These are phyloP conservation scores for Xylaria cubensis DNA, from an alignment of 495 filamentous ascomycete genomes.

Conservation along the genomic window DNA sequence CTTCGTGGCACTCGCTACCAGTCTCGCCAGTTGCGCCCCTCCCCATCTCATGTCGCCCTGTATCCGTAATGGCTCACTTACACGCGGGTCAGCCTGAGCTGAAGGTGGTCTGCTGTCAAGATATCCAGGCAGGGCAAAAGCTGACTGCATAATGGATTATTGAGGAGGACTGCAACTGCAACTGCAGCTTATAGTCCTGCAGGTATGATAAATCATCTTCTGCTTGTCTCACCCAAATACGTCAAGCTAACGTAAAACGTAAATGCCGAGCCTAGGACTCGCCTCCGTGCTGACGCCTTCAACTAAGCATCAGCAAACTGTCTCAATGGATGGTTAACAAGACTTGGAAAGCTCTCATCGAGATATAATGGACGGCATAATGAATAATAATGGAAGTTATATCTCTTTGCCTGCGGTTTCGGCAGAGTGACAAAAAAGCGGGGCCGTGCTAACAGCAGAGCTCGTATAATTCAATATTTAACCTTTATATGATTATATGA, in stretches of 20 bases:
- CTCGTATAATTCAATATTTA: too few relatives aligned
- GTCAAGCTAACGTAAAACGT: background rate
- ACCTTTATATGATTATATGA: too few relatives aligned
- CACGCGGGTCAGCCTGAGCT: constrained; percentile 15
- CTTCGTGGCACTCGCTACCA: background rate
- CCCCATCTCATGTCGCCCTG: background rate
- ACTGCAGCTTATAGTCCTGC: background rate
- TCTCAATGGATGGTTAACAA: background rate
- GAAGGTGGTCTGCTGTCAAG: background rate
- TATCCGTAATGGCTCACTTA: background rate
- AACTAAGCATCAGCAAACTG: background rate
- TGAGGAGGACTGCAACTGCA: background rate
- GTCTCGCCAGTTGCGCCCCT: background rate
- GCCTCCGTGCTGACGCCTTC: background rate
- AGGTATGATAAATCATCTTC: background rate
- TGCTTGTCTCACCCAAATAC: background rate
- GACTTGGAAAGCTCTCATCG: background rate
- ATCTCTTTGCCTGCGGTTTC: too few relatives aligned
- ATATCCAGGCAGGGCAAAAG: background rate
- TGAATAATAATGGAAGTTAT: background rate
- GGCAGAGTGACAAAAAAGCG: too few relatives aligned
- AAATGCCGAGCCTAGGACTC: background rate
- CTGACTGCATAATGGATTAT: background rate
- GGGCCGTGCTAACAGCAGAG: too few relatives aligned
- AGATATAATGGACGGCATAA: background rate